These are phyloP conservation scores for Saitozyma podzolica DNA, from an alignment of 768 basidiomycete species.

Conservation along the genomic window DNA sequence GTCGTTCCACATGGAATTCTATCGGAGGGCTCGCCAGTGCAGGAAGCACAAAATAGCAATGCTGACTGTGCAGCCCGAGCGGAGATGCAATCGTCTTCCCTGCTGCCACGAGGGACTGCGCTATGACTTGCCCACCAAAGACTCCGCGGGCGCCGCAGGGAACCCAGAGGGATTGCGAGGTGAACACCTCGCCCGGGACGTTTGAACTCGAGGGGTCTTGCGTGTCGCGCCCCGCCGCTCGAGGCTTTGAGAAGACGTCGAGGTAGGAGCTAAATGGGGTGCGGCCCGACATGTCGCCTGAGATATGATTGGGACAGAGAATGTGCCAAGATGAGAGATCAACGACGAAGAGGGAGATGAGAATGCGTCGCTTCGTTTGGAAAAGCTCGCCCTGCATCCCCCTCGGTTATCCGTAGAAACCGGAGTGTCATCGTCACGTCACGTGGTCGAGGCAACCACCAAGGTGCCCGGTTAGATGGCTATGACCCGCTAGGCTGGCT, in stretches of 20 bases:
- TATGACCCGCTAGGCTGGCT: no score
- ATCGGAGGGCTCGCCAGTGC: constrained; percentile 35
- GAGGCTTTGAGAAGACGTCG: background rate
- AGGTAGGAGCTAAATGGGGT: background rate
- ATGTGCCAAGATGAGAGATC: no score
- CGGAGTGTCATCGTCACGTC: no score
- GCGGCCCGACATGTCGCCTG: background rate
- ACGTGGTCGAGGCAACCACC: no score
- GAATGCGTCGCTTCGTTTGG: no score
- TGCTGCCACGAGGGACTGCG: constrained; percentile 45
- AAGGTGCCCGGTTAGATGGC: no score
- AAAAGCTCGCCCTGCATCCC: no score
- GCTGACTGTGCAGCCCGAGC: constrained; percentile 43
- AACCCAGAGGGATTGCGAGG: constrained; percentile 35
- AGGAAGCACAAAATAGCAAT: constrained; percentile 50
- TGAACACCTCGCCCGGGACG: background rate
- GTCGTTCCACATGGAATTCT: constrained; percentile 42
- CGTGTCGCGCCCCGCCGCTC: background rate
- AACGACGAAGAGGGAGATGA: no score
- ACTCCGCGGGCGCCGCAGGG: constrained; percentile 47
- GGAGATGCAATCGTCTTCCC: constrained; percentile 26
- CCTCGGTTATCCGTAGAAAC: no score
- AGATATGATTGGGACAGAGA: no score
- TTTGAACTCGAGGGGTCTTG: background rate
- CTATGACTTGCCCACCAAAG: constrained; percentile 53